These are phyloP conservation scores for Aspergillus fumigatiaffinis DNA, from an alignment of 2,329 filamentous ascomycete genomes.

Conservation along the genomic window DNA sequence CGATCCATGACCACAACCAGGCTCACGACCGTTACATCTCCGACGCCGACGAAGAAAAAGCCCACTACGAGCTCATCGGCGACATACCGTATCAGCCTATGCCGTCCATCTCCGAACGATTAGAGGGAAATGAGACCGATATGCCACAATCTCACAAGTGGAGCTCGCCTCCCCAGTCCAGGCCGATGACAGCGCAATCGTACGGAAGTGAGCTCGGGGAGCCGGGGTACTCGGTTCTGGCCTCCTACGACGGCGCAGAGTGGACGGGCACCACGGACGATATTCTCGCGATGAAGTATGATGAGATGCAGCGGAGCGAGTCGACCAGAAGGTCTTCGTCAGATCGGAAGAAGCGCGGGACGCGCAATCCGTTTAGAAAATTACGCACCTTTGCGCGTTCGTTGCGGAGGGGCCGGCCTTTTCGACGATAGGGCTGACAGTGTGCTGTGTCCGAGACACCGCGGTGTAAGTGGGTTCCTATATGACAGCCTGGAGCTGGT, in stretches of 20 bases:
- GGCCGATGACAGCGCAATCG: slow-evolving; percentile 14
- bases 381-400: background rate
- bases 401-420: background rate
- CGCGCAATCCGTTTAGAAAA: background rate
- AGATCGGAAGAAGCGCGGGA: background rate
- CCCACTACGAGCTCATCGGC: slow-evolving; percentile 18
- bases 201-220: slow-evolving; percentile 29
- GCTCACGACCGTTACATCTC: background rate
- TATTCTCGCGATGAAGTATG: background rate
- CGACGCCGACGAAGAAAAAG: slow-evolving; percentile 11
- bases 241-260: slow-evolving; percentile 21
- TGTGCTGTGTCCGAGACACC: background rate
- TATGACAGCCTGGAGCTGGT: background rate
- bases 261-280: slow-evolving; percentile 20
- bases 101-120: slow-evolving; percentile 24
- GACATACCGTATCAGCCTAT: slow-evolving; percentile 20
- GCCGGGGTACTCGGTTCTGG: slow-evolving; percentile 26
- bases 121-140: slow-evolving; percentile 15
- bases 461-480: background rate
- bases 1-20: background rate
- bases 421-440: background rate
- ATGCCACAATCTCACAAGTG: slow-evolving; percentile 7
- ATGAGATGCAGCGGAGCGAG: background rate
- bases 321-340: background rate
- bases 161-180: slow-evolving; percentile 13